Evolutionary conservation across 371 early-diverging fungal species (phyloP).

Genomic region (Apophysomyces ossiformis): DNA sequence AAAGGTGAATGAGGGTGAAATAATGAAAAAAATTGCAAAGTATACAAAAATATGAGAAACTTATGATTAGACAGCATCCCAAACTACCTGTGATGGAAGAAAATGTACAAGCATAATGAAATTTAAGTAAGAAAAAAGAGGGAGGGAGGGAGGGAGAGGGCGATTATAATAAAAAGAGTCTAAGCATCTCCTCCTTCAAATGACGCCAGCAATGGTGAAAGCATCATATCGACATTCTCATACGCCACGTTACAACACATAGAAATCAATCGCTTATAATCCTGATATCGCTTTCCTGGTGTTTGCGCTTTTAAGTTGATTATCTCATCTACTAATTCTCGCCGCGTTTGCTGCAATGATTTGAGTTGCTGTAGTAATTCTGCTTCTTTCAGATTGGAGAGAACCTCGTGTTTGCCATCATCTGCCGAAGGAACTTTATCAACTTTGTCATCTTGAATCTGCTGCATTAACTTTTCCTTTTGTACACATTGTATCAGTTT

Average conservation of each 20-base stretch:
- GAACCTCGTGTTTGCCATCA: background rate
- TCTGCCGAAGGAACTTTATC: too few relatives aligned
- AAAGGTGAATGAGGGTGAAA: too few relatives aligned
- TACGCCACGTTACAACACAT: conserved; percentile 22
- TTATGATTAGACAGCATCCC: background rate
- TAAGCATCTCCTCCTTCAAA: conserved; percentile 24
- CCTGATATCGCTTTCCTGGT: conserved; percentile 16
- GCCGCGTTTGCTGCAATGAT: conserved; percentile 16
- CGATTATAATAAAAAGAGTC: background rate
- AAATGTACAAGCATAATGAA: background rate
- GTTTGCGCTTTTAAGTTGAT: conserved; percentile 1
- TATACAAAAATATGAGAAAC: background rate
- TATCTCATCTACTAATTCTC: conserved; percentile 12
- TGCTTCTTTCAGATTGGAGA: conserved; percentile 16
- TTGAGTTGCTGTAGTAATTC: conserved; percentile 5
- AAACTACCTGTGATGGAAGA: background rate
- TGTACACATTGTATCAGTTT: conserved; percentile 26
- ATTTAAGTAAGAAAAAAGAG: too few relatives aligned
- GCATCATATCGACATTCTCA: conserved; percentile 23
- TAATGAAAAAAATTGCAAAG: too few relatives aligned
- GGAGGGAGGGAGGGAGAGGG: background rate
- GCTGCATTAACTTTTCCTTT: conserved; percentile 11
- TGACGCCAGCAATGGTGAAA: conserved; percentile 35
- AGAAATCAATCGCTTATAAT: conserved; percentile 25
- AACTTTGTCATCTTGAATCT: background rate